phyloP scores from a whole-genome alignment of 441 rosid species.

The Gossypium laxum region DNA sequence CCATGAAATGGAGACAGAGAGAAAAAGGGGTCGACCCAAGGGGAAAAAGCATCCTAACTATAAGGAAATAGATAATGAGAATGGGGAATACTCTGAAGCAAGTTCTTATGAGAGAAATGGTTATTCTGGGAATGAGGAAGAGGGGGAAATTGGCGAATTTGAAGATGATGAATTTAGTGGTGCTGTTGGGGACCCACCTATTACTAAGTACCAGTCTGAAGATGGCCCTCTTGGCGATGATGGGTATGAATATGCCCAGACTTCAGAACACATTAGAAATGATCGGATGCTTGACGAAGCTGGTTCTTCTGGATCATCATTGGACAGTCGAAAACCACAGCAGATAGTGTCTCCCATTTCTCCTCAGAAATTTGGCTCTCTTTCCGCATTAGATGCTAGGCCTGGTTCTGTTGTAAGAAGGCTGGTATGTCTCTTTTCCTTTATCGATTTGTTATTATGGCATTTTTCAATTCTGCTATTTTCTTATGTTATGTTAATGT shows the following conservation, averaged over 20 bases:
- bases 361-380: constrained; percentile 86
- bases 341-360: constrained; percentile 75
- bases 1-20: constrained; percentile 49
- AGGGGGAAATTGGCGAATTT: constrained; percentile 67
- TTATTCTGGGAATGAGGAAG: constrained; percentile 77
- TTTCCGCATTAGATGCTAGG: constrained; percentile 89
- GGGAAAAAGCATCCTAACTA: constrained; percentile 74
- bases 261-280: constrained; percentile 44
- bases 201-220: constrained; percentile 63
- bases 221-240: constrained; percentile 46
- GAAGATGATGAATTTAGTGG: constrained; percentile 80
- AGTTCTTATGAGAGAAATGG: constrained; percentile 81
- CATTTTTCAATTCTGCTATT: constrained; percentile 12
- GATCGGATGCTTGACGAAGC: constrained; percentile 45
- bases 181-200: constrained; percentile 47
- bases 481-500: constrained; percentile 21
- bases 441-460: constrained; percentile 9
- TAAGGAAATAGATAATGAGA: constrained; percentile 89
- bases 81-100: constrained; percentile 78
- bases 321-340: constrained; percentile 52
- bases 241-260: constrained; percentile 47
- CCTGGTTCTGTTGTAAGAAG: constrained; percentile 71
- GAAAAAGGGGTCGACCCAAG: constrained; percentile 88
- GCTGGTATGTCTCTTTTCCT: constrained; percentile 47
- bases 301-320: constrained; percentile 87